Evolutionary conservation across 306 rosid species (phyloP), one percentile per base, ranked within the genome.

Genomic region (Vigna mungo): DNA sequence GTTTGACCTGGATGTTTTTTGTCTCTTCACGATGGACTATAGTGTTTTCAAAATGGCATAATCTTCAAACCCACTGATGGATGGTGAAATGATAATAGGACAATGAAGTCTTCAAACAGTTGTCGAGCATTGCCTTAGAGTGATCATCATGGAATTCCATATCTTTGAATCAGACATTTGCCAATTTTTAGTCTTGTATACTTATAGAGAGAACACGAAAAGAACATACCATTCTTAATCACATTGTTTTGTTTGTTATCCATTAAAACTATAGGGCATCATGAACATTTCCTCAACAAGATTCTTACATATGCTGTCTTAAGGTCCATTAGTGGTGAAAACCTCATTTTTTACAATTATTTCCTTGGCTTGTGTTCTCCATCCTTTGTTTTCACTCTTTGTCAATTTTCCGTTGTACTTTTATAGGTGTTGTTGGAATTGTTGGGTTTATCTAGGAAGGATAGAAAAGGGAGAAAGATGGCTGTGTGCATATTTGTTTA

Each of bases 321-420:
- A 21, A 53, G 68, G 52, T 6, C 11, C 27, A 37, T 36, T 6
- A n/a, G 16, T 59, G 32, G 54, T 59, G 53, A 53, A 49, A 68
- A 48, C 63, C 39, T 69, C 43, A 18, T 3, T 32, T 32, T 17
- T 78, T 58, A 34, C 61, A 32, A 47, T 60, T 58, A 59, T 72
- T 67, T 72, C 27, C 68, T 51, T 58, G 54, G 54, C 12, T 41
- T 67, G 51, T 61, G 39, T 48, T 53, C 64, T 52, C 53, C 39
- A 11, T 21, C 46, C 25, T 30, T 61, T 80, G 46, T 63, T 21
- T 43, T 30, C 69, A 18, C 32, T 55, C 70, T 17, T 37, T 76
- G 18, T 69, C 17, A 12, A 30, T 36, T 25, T 34, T 52, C 46
- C 23, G 6, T 71, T 56, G 32, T 59, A 72, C 46, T 66, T 36